Evolutionary conservation across 1,284 basidiomycete genomes (phyloP), one percentile per base, ranked within the genome.

Genomic region (Albatrellus sp.): DNA sequence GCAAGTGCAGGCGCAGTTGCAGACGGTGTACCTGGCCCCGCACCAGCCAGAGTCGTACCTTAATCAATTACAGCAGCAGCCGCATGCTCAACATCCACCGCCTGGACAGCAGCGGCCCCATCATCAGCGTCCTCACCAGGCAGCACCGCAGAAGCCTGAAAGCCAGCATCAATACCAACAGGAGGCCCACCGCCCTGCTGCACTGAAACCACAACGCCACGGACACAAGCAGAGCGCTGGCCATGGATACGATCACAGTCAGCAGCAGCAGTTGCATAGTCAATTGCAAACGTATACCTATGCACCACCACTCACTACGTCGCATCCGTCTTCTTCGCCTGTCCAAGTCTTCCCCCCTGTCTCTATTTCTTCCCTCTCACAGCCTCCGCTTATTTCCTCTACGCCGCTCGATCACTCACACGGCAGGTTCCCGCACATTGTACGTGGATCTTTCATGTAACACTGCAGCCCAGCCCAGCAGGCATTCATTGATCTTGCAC

Each of bases 1-100:
- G 37, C 56, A 57, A 44, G 55, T 54, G 38, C 52, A 52, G 19
- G 43, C 46, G 35, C 45, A 48, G 42, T 51, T 53, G 37, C 46
- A 52, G 9, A 37, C 47, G 24, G 24, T 24, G 24, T 24, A 24
- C 7, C 24, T 24, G 7, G 4, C 24, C 36, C 34, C 32, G 34
- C 17, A 29, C 3, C 29, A 45, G 20, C 38, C 19, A 13, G 19
- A 38, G 28, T 17, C 40, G 14, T 20, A 33, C 29, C 43, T 33
- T 13, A 24, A 24, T 11, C 17, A 48, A 3, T 32, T 20, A 9
- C 37, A 39, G 5, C 33, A 20, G 12, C 45, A 48, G 13, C 47
- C 13, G n/a, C 17, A n/a, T 20, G 16, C 34, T 13, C 13, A n/a
- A 35, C 16, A 13, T 35, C 16, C 5, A 3, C 34, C 34, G 34